Evolutionary conservation across 352 stramenopile species (phyloP).

Genomic region (Phytophthora rubi): DNA sequence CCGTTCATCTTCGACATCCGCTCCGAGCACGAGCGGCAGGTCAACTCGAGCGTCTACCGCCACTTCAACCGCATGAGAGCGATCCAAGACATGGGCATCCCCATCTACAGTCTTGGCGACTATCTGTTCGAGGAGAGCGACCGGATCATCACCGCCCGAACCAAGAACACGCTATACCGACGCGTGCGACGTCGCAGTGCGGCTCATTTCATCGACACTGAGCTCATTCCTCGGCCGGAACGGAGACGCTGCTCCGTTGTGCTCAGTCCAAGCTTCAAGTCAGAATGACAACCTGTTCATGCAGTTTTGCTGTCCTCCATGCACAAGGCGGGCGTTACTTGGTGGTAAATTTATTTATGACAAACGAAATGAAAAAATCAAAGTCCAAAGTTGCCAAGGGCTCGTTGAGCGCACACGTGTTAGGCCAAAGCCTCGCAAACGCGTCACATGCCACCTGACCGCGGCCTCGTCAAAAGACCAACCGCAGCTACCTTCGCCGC

Average conservation of each 20-base stretch:
- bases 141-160: conserved; percentile 59
- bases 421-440: conserved; percentile 23
- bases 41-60: conserved; percentile 78
- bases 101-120: conserved; percentile 74
- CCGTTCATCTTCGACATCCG: conserved; percentile 72
- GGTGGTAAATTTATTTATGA: conserved; percentile 65
- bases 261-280: conserved; percentile 20
- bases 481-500: conserved; percentile 33
- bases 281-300: conserved; percentile 1
- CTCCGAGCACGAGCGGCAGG: conserved; percentile 54
- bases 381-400: conserved; percentile 45
- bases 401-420: conserved; percentile 31
- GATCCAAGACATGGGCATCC: conserved; percentile 76
- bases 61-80: conserved; percentile 68
- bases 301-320: conserved; percentile 6
- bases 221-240: conserved; percentile 58
- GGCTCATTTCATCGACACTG: conserved; percentile 61
- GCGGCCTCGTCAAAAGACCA: conserved; percentile 36
- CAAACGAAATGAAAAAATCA: conserved; percentile 61
- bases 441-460: conserved; percentile 20
- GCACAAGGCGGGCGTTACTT: conserved; percentile 8
- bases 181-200: conserved; percentile 58
- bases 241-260: conserved; percentile 17
- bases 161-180: conserved; percentile 53
- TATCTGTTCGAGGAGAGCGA: conserved; percentile 56